Conservation (phyloP, 2,329 filamentous ascomycete species). For the Amauroascus verrucosus region DNA sequence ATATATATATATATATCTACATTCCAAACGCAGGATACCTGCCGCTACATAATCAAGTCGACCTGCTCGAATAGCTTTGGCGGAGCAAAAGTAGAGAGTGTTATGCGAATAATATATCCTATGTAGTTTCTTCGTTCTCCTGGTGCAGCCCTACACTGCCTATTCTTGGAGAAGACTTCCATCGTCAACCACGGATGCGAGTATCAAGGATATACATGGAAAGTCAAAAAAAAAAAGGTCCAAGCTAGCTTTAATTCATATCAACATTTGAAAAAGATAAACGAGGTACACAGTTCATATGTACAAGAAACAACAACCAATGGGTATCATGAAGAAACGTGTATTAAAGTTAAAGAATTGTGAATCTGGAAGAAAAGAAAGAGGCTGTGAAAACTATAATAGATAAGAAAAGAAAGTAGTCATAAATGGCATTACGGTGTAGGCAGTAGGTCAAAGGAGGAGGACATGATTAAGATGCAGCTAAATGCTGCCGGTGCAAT, state of each 20-base stretch:
- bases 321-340: constrained; percentile 1
- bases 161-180: not conserved
- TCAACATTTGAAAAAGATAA: not conserved
- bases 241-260: not conserved
- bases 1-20: too few relatives aligned
- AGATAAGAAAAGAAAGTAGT: not conserved
- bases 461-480: too few relatives aligned
- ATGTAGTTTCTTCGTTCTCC: too few relatives aligned
- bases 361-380: not conserved
- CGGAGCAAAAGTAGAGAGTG: too few relatives aligned
- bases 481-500: too few relatives aligned
- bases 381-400: not conserved
- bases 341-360: not conserved
- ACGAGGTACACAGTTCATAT: not conserved
- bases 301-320: not conserved
- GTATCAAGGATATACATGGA: not conserved
- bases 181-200: not conserved
- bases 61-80: too few relatives aligned
- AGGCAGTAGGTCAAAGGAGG: not conserved
- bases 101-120: too few relatives aligned
- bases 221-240: too few relatives aligned
- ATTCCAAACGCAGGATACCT: too few relatives aligned
- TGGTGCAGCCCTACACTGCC: not conserved
- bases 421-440: not conserved
- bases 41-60: too few relatives aligned